A percentile compares a stretch with the other conserved stretches of the same genome.
These are phyloP conservation scores for Aureobasidium sp. DNA, from an alignment of 2,329 filamentous ascomycete genomes.

Conservation along the genomic window DNA sequence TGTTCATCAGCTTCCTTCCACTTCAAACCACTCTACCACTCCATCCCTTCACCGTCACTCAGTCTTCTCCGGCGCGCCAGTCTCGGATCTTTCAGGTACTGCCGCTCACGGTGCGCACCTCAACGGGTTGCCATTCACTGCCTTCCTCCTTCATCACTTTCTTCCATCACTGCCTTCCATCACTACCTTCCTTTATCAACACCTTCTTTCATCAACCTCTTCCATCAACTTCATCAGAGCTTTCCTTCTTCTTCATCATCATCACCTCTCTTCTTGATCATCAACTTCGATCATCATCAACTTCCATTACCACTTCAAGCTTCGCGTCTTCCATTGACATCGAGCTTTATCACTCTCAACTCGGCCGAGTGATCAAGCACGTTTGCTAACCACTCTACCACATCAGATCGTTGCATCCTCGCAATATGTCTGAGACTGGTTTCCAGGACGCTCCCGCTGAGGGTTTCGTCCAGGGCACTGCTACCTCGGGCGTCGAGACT, in stretches of 20 bases:
- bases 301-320: neutral
- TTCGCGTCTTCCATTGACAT: neutral
- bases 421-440: neutral
- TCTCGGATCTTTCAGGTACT: neutral
- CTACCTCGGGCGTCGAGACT: no score
- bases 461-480: neutral
- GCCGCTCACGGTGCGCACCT: neutral
- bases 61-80: neutral
- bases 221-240: neutral
- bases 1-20: neutral
- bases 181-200: neutral
- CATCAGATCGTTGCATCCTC: neutral
- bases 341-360: neutral
- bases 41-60: neutral
- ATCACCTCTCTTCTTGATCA: no score
- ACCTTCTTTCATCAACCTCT: neutral
- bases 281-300: no score
- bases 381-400: neutral
- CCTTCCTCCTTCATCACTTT: neutral
- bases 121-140: neutral
- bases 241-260: no score
- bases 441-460: neutral
- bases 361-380: neutral
- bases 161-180: neutral
- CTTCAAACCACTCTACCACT: neutral